A percentile compares a stretch with the other conserved stretches of the same genome.
phyloP scores from a whole-genome alignment of 1,139 yeast genomes.

The Pichia sp. region DNA sequence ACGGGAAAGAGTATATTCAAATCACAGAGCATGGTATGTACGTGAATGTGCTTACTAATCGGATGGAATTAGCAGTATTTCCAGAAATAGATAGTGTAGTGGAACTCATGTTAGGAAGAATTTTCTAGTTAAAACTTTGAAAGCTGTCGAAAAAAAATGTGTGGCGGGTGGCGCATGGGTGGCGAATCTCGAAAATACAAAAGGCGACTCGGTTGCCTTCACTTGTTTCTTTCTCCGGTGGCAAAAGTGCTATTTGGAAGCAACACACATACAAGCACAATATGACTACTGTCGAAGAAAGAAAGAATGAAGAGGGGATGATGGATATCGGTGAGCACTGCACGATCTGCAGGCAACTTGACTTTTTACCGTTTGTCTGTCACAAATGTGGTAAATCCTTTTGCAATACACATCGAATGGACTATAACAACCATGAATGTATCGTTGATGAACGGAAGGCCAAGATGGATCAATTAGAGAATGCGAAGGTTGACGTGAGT shows the following conservation, averaged over 20 bases:
- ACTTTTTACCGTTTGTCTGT: constrained; percentile 70
- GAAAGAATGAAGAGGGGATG: constrained; percentile 32
- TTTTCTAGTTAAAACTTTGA: not conserved
- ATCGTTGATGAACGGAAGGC: constrained; percentile 19
- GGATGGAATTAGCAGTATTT: no score
- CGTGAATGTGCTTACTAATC: no score
- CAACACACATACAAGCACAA: not conserved
- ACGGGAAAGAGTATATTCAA: constrained; percentile 85
- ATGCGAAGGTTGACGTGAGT: constrained; percentile 8
- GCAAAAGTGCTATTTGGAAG: not conserved
- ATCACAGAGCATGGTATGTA: constrained; percentile 72
- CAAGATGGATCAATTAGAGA: constrained; percentile 6
- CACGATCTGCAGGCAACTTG: constrained; percentile 57
- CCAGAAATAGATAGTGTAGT: no score
- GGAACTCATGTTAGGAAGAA: no score
- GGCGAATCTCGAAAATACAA: no score
- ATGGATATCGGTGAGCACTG: constrained; percentile 74
- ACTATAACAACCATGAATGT: constrained; percentile 25
- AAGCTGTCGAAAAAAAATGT: not conserved
- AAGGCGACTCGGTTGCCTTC: no score
- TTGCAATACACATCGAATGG: constrained; percentile 55
- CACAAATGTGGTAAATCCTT: constrained; percentile 52
- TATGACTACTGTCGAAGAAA: constrained; percentile 17
- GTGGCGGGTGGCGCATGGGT: not conserved
- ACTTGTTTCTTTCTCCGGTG: not conserved